A percentile compares a stretch with the other conserved stretches of the same genome.
Evolutionary conservation across 345 rosid genomes (phyloP).

Genomic region (Eucalyptus marginata): DNA sequence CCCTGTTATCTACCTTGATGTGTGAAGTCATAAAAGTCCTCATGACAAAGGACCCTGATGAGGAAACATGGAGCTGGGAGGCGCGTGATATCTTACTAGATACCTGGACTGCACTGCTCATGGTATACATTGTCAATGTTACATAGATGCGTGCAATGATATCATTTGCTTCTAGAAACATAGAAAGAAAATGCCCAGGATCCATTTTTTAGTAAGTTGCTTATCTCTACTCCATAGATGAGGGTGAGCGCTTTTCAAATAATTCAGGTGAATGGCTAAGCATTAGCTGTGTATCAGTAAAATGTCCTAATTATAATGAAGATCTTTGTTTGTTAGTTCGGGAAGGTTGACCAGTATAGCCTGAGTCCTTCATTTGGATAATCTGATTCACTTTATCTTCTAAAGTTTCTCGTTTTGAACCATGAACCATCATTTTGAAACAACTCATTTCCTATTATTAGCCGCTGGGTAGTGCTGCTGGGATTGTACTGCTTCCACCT

Average conservation of each 20-base stretch:
- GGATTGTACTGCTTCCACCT: slow-evolving; percentile 54
- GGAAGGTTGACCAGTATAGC: neutral
- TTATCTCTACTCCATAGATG: neutral
- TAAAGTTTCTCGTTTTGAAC: neutral
- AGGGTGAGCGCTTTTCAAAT: neutral
- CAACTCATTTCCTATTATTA: slow-evolving; percentile 13
- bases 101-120: slow-evolving; percentile 80
- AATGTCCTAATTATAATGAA: neutral
- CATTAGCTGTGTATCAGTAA: neutral
- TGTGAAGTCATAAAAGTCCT: slow-evolving; percentile 82
- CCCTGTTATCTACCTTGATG: slow-evolving; percentile 75
- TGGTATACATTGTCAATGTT: slow-evolving; percentile 22
- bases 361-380: neutral
- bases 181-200: neutral
- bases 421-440: neutral
- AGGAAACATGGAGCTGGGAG: slow-evolving; percentile 96
- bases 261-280: neutral
- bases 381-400: neutral
- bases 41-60: slow-evolving; percentile 41
- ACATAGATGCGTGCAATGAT: neutral
- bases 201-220: neutral
- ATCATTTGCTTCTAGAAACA: neutral
- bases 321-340: neutral
- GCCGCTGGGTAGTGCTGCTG: slow-evolving; percentile 51
- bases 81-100: slow-evolving; percentile 95